Percentiles rank a stretch among this genome's conserved stretches.
phyloP scores from a whole-genome alignment of 176 grass and related monocot genomes.

The Urochloa ruziziensis region DNA sequence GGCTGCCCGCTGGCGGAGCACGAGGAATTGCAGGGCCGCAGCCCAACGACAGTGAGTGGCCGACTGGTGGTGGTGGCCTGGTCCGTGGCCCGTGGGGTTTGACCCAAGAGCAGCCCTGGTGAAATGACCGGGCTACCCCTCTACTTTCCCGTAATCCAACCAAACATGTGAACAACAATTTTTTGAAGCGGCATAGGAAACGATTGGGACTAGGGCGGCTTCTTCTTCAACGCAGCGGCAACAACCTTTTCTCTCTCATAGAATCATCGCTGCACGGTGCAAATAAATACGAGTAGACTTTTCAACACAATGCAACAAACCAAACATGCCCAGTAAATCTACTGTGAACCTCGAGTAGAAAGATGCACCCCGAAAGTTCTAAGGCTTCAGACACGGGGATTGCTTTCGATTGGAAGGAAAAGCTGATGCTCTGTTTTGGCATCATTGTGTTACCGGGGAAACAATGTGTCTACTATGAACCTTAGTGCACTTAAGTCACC shows the following conservation, averaged over 20 bases:
- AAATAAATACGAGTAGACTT: too few relatives aligned
- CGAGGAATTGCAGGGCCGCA: conserved; percentile 24
- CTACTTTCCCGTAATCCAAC: not conserved
- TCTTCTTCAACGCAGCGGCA: too few relatives aligned
- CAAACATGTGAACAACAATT: not conserved
- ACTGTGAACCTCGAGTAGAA: not conserved
- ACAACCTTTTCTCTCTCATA: too few relatives aligned
- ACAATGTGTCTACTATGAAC: not conserved
- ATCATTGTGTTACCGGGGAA: too few relatives aligned
- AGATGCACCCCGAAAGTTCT: not conserved
- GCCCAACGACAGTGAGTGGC: conserved; percentile 18
- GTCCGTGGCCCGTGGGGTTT: not conserved
- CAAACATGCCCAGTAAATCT: too few relatives aligned
- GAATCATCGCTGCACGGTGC: too few relatives aligned
- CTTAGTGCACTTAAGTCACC: not conserved
- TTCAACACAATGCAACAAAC: too few relatives aligned
- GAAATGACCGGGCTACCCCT: not conserved
- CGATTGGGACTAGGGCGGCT: too few relatives aligned
- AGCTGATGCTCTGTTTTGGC: not conserved
- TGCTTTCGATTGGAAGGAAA: not conserved
- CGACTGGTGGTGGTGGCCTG: too few relatives aligned
- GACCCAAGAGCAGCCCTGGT: not conserved
- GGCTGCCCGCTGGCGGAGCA: conserved; percentile 19
- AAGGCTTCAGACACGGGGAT: not conserved
- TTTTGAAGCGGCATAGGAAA: too few relatives aligned